These are phyloP conservation scores for Eimeria sp. DNA, from an alignment of 169 alveolate genomes.

Conservation along the genomic window DNA sequence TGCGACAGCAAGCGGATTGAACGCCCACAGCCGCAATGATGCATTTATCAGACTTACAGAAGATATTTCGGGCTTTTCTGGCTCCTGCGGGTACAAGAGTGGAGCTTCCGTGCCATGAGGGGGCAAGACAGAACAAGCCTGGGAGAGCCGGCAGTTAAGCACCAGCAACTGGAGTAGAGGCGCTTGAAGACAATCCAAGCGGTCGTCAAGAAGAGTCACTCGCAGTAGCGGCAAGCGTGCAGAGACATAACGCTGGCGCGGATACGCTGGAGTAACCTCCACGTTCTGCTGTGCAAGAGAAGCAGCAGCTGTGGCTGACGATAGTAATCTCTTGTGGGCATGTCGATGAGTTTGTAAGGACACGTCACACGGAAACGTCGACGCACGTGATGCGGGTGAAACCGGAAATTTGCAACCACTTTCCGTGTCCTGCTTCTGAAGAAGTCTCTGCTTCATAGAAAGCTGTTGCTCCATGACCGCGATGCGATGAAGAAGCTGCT, in stretches of 20 bases:
- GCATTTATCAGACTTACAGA: conserved; percentile 8
- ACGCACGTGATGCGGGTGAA: not conserved
- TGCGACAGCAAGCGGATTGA: conserved; percentile 78
- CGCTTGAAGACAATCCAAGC: conserved; percentile 69
- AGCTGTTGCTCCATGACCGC: not conserved
- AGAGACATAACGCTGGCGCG: conserved; percentile 29
- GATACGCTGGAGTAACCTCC: not conserved
- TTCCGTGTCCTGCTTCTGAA: conserved; percentile 18
- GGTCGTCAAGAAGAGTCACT: conserved; percentile 68
- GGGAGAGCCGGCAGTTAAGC: conserved; percentile 30
- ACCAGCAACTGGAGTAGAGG: conserved; percentile 67
- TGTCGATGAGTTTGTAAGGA: not conserved
- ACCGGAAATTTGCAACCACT: not conserved
- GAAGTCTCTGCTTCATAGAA: not conserved
- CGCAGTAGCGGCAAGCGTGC: conserved; percentile 50
- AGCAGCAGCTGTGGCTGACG: not conserved
- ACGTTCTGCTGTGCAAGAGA: not conserved
- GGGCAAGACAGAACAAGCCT: conserved; percentile 18
- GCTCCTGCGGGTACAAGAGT: conserved; percentile 13
- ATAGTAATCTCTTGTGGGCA: not conserved
- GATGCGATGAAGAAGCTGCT: conserved; percentile 32
- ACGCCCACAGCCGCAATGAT: conserved; percentile 67
- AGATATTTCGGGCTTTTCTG: conserved; percentile 5
- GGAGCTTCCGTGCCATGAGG: conserved; percentile 5
- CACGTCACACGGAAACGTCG: not conserved